Conservation (phyloP, 208 protist genomes). For the Trypanosoma avium region DNA sequence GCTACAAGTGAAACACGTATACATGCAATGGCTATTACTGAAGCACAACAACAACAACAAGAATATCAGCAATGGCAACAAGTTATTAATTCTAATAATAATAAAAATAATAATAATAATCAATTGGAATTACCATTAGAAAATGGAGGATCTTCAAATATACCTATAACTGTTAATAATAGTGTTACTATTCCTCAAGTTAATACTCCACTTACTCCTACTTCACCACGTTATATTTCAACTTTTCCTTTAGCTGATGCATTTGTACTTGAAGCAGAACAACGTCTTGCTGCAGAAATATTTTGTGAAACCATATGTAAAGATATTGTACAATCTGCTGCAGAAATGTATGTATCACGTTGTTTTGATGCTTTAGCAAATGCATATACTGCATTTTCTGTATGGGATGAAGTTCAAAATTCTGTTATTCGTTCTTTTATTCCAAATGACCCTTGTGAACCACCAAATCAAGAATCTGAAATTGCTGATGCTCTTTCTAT, state of each 20-base stretch:
- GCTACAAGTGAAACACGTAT: constrained; percentile 9
- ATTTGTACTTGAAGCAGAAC: constrained; percentile 28
- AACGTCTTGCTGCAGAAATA: constrained; percentile 35
- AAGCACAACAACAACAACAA: background rate
- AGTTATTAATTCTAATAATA: too few relatives aligned
- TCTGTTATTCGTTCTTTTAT: constrained; percentile 62
- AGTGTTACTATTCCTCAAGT: background rate
- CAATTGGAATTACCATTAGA: background rate
- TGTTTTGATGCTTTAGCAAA: constrained; percentile 56
- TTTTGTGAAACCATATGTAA: constrained; percentile 64
- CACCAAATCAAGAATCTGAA: background rate
- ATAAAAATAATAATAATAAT: too few relatives aligned
- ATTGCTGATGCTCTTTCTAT: constrained; percentile 4
- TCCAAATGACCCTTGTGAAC: constrained; percentile 32
- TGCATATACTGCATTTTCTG: constrained; percentile 64
- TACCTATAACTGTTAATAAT: too few relatives aligned
- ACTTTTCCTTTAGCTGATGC: constrained; percentile 34
- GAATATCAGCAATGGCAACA: background rate
- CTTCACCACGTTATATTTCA: background rate
- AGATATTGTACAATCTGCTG: constrained; percentile 58
- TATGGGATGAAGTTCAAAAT: constrained; percentile 75
- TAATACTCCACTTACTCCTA: background rate
- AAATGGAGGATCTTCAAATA: background rate
- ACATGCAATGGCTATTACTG: background rate
- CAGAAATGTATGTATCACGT: constrained; percentile 51